These are phyloP conservation scores for Quercus wislizeni DNA, from an alignment of 306 rosid genomes.

Conservation along the genomic window DNA sequence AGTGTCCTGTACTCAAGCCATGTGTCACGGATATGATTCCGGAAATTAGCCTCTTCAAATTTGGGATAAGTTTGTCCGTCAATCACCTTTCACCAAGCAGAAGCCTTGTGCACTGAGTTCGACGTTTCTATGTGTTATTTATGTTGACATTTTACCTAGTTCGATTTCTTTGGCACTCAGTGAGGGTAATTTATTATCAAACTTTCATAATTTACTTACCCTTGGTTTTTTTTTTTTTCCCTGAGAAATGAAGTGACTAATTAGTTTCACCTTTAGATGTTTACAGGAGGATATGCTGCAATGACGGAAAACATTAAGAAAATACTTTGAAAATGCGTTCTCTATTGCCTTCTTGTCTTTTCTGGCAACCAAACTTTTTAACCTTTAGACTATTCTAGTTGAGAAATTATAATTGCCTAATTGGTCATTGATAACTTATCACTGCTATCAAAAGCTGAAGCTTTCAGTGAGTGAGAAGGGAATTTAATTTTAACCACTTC, in stretches of 20 bases:
- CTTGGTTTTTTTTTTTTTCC: neutral
- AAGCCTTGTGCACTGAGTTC: too few species aligned
- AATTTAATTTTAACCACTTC: too few species aligned
- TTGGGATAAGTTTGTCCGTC: too few species aligned
- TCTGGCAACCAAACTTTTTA: neutral
- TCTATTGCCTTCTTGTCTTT: neutral
- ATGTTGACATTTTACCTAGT: neutral
- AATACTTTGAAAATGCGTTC: neutral
- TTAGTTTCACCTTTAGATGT: neutral
- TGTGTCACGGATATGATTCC: too few species aligned
- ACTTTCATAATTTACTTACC: neutral
- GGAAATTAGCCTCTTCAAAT: too few species aligned
- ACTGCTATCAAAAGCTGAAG: neutral
- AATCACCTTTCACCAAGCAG: too few species aligned
- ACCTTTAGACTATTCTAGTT: neutral
- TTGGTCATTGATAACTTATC: neutral
- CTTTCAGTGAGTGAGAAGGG: too few species aligned
- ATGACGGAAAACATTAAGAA: neutral
- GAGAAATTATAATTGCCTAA: neutral
- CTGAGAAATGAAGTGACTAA: neutral
- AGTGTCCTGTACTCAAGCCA: too few species aligned
- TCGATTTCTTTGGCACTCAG: neutral
- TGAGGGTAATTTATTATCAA: neutral
- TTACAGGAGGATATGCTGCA: neutral
- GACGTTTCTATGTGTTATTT: neutral